These are phyloP conservation scores for Coffea eugenioides DNA, from an alignment of 257 asterid genomes.

Conservation along the genomic window DNA sequence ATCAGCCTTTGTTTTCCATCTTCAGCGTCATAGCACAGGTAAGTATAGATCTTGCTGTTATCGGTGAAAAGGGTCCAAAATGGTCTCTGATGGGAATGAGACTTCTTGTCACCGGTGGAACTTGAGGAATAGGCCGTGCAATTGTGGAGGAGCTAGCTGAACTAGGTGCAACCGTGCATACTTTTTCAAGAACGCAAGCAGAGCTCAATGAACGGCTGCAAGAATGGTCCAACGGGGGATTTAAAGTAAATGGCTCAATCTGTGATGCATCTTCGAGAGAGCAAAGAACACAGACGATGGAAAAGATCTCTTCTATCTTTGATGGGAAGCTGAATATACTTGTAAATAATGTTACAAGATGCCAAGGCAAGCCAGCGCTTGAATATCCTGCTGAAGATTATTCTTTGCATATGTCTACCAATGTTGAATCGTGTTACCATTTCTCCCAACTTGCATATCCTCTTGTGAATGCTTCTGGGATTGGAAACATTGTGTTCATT, in stretches of 20 bases:
- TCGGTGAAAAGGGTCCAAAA: background rate
- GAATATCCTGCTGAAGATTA: background rate
- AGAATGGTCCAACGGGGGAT: slow-evolving; percentile 4
- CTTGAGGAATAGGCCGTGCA: slow-evolving; percentile 15
- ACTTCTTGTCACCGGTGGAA: slow-evolving; percentile 18
- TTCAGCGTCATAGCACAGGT: too few relatives aligned
- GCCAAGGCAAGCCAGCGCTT: background rate
- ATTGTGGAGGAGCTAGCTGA: slow-evolving; percentile 4
- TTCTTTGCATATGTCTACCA: background rate
- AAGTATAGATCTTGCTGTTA: too few relatives aligned
- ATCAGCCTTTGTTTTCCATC: too few relatives aligned
- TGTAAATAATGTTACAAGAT: slow-evolving; percentile 9
- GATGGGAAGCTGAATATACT: slow-evolving; percentile 4
- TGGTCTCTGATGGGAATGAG: slow-evolving; percentile 13
- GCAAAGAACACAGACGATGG: background rate
- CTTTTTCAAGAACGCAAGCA: slow-evolving; percentile 8
- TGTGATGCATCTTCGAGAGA: slow-evolving; percentile 13
- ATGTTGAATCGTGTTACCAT: slow-evolving; percentile 16
- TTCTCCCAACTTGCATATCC: slow-evolving; percentile 23
- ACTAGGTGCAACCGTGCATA: slow-evolving; percentile 1
- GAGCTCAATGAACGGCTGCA: background rate
- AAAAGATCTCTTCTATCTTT: background rate
- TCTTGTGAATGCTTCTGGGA: slow-evolving; percentile 19
- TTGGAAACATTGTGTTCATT: slow-evolving; percentile 24
- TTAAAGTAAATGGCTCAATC: slow-evolving; percentile 4